Conservation (phyloP, 495 filamentous ascomycete genomes). For the Neurospora pannonica region DNA sequence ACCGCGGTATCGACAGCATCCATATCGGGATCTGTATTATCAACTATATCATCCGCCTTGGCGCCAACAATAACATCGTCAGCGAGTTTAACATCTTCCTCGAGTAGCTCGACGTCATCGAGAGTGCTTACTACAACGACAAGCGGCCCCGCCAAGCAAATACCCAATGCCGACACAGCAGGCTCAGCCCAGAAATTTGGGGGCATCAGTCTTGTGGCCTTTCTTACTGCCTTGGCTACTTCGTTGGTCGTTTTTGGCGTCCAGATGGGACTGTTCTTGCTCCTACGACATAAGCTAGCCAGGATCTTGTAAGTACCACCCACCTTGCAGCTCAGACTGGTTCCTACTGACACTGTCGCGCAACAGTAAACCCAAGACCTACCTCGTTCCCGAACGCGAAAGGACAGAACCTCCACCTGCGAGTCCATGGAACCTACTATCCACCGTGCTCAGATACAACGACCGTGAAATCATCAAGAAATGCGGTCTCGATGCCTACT, state of each 20-base stretch:
- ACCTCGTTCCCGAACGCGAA: conserved; percentile 81
- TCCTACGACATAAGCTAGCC: conserved; percentile 67
- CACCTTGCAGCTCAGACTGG: neutral
- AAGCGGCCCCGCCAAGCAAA: neutral
- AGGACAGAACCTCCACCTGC: conserved; percentile 62
- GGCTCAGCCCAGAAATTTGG: conserved; percentile 32
- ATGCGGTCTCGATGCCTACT: conserved; percentile 94
- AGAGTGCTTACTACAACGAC: conserved; percentile 1
- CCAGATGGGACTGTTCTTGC: conserved; percentile 65
- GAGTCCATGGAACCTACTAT: conserved; percentile 60
- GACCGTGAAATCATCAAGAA: conserved; percentile 89
- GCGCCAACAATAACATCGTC: conserved; percentile 1
- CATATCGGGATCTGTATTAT: neutral
- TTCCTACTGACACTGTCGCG: neutral
- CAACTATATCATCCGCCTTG: neutral
- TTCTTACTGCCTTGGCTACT: conserved; percentile 66
- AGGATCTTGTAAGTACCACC: conserved; percentile 68
- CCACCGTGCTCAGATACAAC: conserved; percentile 62
- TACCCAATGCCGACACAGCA: neutral
- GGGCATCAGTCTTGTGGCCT: conserved; percentile 52
- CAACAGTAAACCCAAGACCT: conserved; percentile 72
- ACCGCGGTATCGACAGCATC: conserved; percentile 1
- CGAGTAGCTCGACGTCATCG: neutral
- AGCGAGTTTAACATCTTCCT: neutral
- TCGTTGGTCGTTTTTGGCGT: conserved; percentile 68